Evolutionary conservation across 441 rosid genomes (phyloP), one percentile per base, ranked within the genome.

Genomic region (Croton laevigatus): DNA sequence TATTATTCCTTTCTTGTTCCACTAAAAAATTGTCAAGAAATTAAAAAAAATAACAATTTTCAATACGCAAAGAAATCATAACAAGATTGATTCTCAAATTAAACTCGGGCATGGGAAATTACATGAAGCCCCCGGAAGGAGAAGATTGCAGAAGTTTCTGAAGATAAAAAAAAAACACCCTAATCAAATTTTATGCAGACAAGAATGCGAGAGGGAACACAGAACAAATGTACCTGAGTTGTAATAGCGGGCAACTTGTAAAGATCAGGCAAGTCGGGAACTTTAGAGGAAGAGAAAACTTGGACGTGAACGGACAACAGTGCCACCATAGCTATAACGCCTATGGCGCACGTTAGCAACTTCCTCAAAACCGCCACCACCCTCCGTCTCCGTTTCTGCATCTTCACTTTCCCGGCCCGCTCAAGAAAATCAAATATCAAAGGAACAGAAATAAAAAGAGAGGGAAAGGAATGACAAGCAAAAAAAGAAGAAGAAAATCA

Each of bases 301-400:
- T 80, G 90, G 4, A 86, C 72, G 84, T 90, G 86, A 3, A 86
- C 83, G 19, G 89, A 83, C 68, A 91, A 73, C 34, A 93, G 80
- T 6, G 90, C 88, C 60, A 88, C 69, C 48, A 84, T 67, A 0
- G 92, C 82, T 57, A 93, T 83, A 45, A 69, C 72, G 71, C 93
- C 82, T 58, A 88, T 83, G 79, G 95, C 95, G 74, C 83, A 88
- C 38, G 84, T 88, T 76, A 95, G 81, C 68, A 83, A 9, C 77
- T 74, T 83, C 80, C 91, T 84, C 72, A 85, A 75, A 59, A 75
- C 37, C 65, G 71, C 79, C 78, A 83, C 78, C 75, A 62, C 63
- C 61, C 73, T 75, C 77, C 87, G 51, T 83, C 85, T 79, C 86
- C 88, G 88, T 76, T 85, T 80, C 78, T 76, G 84, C 81, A 83